A percentile compares a stretch with the other conserved stretches of the same genome.
Conservation (phyloP, 2,329 filamentous ascomycete species). For the Colletotrichum liriopes region DNA sequence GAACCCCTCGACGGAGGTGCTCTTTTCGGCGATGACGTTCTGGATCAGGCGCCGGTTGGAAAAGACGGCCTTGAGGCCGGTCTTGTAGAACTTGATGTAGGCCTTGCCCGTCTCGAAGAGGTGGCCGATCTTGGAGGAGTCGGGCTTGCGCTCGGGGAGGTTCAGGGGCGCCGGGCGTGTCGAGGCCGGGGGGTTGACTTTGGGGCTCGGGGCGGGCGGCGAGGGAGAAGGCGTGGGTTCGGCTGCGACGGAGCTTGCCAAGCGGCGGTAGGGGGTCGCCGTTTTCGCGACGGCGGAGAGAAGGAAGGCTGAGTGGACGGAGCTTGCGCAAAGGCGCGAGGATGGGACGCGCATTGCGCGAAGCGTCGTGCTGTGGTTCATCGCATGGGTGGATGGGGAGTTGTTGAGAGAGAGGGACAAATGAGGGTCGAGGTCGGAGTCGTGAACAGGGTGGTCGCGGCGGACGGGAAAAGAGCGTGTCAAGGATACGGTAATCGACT, state of each 20-base stretch:
- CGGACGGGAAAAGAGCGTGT: conserved; percentile 20
- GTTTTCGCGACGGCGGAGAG: conserved; percentile 12
- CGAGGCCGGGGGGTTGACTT: conserved; percentile 79
- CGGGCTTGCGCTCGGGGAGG: conserved; percentile 69
- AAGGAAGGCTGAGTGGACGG: background rate
- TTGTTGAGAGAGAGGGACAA: background rate
- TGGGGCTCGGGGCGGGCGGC: conserved; percentile 24
- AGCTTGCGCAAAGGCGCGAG: conserved; percentile 17
- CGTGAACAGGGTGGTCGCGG: conserved; percentile 9
- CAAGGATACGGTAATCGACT: conserved; percentile 29
- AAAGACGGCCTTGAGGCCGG: conserved; percentile 82
- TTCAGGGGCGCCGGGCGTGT: conserved; percentile 81
- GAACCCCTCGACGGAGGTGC: conserved; percentile 72
- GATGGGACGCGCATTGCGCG: conserved; percentile 43
- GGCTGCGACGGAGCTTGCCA: conserved; percentile 29
- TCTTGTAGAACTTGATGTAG: conserved; percentile 90
- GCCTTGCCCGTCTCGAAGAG: conserved; percentile 76
- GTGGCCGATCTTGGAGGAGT: conserved; percentile 59
- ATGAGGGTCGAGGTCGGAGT: background rate
- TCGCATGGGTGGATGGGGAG: conserved; percentile 37
- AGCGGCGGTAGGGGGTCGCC: conserved; percentile 27
- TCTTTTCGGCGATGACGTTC: conserved; percentile 58
- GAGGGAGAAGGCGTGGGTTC: conserved; percentile 18
- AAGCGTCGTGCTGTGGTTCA: conserved; percentile 42
- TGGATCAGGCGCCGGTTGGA: conserved; percentile 73